A percentile compares a stretch with the other conserved stretches of the same genome.
phyloP scores from a whole-genome alignment of 169 alveolate genomes.

The Ichthyophthirius multifiliis region DNA sequence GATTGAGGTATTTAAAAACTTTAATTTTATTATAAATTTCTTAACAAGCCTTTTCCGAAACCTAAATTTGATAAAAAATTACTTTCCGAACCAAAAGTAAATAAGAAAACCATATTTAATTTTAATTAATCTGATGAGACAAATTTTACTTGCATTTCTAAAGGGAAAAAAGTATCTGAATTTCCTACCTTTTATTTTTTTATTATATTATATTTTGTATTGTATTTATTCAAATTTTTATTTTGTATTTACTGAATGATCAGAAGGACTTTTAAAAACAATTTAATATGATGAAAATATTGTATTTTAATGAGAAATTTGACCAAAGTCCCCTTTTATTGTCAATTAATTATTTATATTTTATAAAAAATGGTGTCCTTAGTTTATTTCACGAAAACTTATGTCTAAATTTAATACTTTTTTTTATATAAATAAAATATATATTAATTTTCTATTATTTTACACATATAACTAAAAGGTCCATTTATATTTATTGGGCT shows the following conservation, averaged over 20 bases:
- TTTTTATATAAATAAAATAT: background rate
- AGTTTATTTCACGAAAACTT: background rate
- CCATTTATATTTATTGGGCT: constrained; percentile 1
- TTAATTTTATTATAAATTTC: background rate
- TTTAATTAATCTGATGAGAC: background rate
- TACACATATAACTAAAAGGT: constrained; percentile 7
- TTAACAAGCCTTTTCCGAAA: background rate
- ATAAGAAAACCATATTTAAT: background rate
- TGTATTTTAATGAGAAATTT: background rate
- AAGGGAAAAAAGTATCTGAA: background rate
- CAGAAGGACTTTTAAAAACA: constrained; percentile 7
- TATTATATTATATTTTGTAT: background rate
- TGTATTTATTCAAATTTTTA: background rate
- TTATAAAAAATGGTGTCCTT: background rate
- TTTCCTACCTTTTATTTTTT: background rate
- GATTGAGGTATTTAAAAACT: background rate
- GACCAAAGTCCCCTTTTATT: background rate
- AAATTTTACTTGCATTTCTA: constrained; percentile 8
- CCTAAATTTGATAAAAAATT: background rate
- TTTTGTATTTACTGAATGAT: background rate
- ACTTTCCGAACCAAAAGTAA: background rate
- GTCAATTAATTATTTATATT: background rate
- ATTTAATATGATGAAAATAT: constrained; percentile 4
- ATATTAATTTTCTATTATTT: too few species aligned
- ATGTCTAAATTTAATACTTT: background rate